A percentile compares a stretch with the other conserved stretches of the same genome.
These are phyloP conservation scores for Kandelia obovata DNA, from an alignment of 345 rosid species.

Conservation along the genomic window DNA sequence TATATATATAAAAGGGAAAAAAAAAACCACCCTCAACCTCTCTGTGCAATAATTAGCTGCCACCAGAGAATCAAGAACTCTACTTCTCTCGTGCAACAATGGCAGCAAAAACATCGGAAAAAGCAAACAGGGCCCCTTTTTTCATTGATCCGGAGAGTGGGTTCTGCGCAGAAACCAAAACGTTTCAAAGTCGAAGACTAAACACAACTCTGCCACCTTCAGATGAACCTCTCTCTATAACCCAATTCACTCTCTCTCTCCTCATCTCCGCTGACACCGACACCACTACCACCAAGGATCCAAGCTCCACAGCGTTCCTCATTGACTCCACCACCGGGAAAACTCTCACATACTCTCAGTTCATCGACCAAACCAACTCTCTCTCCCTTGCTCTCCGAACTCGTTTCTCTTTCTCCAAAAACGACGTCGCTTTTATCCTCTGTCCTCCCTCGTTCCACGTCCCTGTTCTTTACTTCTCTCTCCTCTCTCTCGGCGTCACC, in stretches of 20 bases:
- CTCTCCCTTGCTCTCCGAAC: background rate
- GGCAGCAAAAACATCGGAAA: background rate
- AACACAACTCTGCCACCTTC: conserved; percentile 44
- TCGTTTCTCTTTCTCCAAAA: background rate
- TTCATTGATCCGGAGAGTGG: conserved; percentile 45
- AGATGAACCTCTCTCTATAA: conserved; percentile 46
- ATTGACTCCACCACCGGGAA: conserved; percentile 10
- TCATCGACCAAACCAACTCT: background rate
- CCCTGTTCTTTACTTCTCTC: conserved; percentile 16
- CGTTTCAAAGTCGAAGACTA: conserved; percentile 54
- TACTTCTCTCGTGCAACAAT: background rate
- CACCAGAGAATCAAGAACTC: background rate
- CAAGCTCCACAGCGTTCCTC: background rate
- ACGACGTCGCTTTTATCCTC: conserved; percentile 8
- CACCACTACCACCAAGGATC: conserved; percentile 11
- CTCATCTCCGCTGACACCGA: conserved; percentile 25
- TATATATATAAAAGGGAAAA: too few species aligned
- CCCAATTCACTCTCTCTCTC: conserved; percentile 48
- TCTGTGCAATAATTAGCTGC: background rate
- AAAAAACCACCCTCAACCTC: too few species aligned
- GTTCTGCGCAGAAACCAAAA: conserved; percentile 43
- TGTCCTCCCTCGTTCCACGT: conserved; percentile 8
- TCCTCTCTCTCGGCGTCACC: conserved; percentile 7
- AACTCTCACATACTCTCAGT: conserved; percentile 1
- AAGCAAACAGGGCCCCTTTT: background rate